Conservation (phyloP, 2,329 filamentous ascomycete genomes). For the Penicillium sp. region DNA sequence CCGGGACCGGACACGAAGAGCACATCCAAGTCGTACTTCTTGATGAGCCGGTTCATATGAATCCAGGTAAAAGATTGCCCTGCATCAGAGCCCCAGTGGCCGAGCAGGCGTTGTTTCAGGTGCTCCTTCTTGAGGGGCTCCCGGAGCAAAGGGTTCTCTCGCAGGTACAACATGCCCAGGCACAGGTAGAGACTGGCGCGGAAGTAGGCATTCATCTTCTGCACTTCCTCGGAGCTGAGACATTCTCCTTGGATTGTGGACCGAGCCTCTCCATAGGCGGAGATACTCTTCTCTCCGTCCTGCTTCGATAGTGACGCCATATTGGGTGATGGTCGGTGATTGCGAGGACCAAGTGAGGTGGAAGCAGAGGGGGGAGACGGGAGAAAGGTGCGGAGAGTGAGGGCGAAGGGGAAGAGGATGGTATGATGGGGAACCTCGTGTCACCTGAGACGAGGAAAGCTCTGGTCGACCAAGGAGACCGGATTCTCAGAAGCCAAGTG, state of each 20-base stretch:
- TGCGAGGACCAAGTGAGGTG: not conserved
- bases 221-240: slow-evolving; percentile 59
- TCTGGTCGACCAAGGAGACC: no score
- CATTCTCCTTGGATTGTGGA: slow-evolving; percentile 59
- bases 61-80: slow-evolving; percentile 76
- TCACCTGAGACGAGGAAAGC: no score
- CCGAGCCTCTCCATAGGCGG: slow-evolving; percentile 59
- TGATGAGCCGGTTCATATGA: slow-evolving; percentile 76
- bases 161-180: slow-evolving; percentile 74
- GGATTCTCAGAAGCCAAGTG: no score
- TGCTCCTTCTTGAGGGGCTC: slow-evolving; percentile 64
- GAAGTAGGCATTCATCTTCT: slow-evolving; percentile 67
- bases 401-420: no score
- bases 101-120: slow-evolving; percentile 66
- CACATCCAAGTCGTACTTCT: slow-evolving; percentile 67
- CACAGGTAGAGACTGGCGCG: slow-evolving; percentile 68
- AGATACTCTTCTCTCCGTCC: slow-evolving; percentile 51
- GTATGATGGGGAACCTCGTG: no score
- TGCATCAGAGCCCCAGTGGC: slow-evolving; percentile 75
- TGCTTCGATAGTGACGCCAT: slow-evolving; percentile 27
- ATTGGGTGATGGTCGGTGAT: not conserved
- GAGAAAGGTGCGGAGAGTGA: not conserved
- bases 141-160: slow-evolving; percentile 64
- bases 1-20: slow-evolving; percentile 72
- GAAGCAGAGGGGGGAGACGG: not conserved